phyloP scores from a whole-genome alignment of 495 filamentous ascomycete genomes.

The Entonaema liquescens region DNA sequence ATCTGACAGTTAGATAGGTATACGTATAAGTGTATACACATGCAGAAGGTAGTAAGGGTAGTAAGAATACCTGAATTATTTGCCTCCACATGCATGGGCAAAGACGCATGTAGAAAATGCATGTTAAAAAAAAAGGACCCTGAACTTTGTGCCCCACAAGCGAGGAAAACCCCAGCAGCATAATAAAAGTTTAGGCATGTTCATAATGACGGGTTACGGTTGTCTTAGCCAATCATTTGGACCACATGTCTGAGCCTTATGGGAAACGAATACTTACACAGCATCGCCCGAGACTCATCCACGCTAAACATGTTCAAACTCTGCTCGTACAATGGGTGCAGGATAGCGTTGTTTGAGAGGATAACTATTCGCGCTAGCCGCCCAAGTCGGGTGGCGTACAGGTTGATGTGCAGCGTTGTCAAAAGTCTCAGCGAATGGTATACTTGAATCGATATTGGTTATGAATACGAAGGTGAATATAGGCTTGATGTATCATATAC shows the following conservation, averaged over 20 bases:
- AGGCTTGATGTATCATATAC: neutral
- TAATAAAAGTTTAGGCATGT: slow-evolving; percentile 18
- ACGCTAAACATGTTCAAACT: slow-evolving; percentile 21
- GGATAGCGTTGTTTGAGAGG: slow-evolving; percentile 13
- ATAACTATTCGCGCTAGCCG: slow-evolving; percentile 11
- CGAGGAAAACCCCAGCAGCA: slow-evolving; percentile 19
- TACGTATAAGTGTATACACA: slow-evolving; percentile 8
- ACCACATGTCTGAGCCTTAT: slow-evolving; percentile 38
- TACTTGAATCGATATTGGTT: neutral
- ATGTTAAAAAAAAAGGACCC: slow-evolving; percentile 14
- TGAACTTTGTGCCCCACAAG: slow-evolving; percentile 29
- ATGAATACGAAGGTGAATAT: neutral
- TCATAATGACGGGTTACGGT: slow-evolving; percentile 9
- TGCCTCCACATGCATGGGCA: too few relatives aligned
- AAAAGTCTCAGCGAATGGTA: neutral
- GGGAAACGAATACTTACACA: slow-evolving; percentile 20
- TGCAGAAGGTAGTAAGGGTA: neutral
- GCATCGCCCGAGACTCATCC: slow-evolving; percentile 4
- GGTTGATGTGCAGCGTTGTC: neutral
- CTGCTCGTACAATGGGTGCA: neutral
- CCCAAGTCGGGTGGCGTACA: slow-evolving; percentile 1
- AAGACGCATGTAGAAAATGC: too few relatives aligned
- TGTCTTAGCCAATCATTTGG: slow-evolving; percentile 43
- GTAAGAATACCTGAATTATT: slow-evolving; percentile 18
- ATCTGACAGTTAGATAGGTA: slow-evolving; percentile 2